Base-by-base conservation (phyloP, 495 filamentous ascomycete species). In the Aspergillus indologenus region DNA sequence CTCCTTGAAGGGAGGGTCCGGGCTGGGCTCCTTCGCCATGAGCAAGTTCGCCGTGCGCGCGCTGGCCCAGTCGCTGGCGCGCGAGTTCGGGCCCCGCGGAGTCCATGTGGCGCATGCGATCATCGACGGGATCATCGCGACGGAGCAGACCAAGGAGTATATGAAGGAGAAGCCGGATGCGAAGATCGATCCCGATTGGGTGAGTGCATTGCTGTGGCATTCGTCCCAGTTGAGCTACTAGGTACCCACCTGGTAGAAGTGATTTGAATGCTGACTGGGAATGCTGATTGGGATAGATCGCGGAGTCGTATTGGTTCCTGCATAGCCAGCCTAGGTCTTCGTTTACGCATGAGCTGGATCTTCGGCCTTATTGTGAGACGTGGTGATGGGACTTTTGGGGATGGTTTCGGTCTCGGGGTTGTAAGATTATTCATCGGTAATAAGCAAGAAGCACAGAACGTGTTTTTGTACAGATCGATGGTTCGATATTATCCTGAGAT, bases 121-220 rank as follows among this genome's bases (percentile, higher is more conserved):
- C 51, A 83, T 91, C 54, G 89, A 92, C 65, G 88, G 87, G 1
- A 83, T 87, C 18, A 92, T 92, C 71, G 85, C 89, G 64, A 86
- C 83, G 23, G 83, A 83, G n/a, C 68, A 79, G 54, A 87, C 81
- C n/a, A 82, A 79, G 61, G 78, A 71, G 0, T 84, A 67, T 47
- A 54, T 63, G 4, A 74, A 74, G n/a, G 85, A 86, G 59, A 74
- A 70, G 14, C 72, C 79, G 4, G 87, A 89, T 69, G 79, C 82
- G 2, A 90, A 90, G 72, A 82, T 90, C 50, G 81, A 72, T 62
- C 71, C 85, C 12, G 81, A 88, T 64, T 81, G 81, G 57, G 85
- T 89, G 64, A 75, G 86, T 82, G 45, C 19, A 29, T 29, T 34
- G 8, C 8, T 12, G 49, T n/a, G n/a, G n/a, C n/a, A n/a, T n/a